Evolutionary conservation across 2,329 filamentous ascomycete species (phyloP).

Genomic region (Nakataea oryzae): DNA sequence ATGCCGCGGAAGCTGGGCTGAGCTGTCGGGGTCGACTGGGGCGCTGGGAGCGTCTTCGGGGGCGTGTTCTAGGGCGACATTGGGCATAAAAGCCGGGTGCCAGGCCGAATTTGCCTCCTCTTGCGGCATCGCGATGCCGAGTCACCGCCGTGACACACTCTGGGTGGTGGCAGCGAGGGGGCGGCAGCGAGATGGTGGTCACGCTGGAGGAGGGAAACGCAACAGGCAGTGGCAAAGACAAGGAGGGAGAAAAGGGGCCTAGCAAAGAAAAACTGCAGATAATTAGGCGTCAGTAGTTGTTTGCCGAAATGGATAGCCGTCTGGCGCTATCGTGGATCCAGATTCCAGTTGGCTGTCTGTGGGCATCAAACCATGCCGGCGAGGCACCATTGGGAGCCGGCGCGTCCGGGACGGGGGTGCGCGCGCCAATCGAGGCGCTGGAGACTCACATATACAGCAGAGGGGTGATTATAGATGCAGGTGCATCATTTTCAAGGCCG

Average conservation of each 20-base stretch:
- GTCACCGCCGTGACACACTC: background rate
- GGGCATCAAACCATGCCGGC: background rate
- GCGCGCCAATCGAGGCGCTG: background rate
- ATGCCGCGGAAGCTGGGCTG: background rate
- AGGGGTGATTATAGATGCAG: background rate
- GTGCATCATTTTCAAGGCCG: background rate
- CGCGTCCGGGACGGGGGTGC: background rate
- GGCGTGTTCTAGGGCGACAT: constrained; percentile 18
- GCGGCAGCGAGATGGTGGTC: background rate
- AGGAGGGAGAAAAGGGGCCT: background rate
- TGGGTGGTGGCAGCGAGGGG: too few relatives aligned
- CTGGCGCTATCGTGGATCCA: background rate
- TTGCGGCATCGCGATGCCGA: constrained; percentile 25
- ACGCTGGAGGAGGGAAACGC: background rate
- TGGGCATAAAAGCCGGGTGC: constrained; percentile 42
- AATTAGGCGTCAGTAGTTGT: constrained; percentile 1
- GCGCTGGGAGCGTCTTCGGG: background rate
- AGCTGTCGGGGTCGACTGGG: background rate
- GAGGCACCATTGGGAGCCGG: background rate
- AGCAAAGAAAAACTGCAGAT: constrained; percentile 6
- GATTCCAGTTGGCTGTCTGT: background rate
- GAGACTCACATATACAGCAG: constrained; percentile 3
- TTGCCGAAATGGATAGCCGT: constrained; percentile 2
- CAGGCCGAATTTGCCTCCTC: constrained; percentile 32
- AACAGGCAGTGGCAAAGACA: background rate